phyloP scores from a whole-genome alignment of 139 green algal species.

The Chlamydomonas asymmetrica region DNA sequence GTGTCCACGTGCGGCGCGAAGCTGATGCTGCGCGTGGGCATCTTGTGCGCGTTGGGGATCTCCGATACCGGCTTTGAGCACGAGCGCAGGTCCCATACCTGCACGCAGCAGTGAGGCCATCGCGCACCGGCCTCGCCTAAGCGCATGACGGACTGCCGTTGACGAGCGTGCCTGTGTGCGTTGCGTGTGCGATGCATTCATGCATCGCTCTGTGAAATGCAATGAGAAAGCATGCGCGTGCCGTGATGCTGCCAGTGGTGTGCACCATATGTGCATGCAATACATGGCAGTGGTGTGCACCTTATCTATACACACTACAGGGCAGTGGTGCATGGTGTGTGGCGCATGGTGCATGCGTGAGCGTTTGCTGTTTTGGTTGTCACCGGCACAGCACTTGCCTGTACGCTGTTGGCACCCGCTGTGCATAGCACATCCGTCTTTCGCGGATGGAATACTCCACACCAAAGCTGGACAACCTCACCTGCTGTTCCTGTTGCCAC shows the following conservation, averaged over 20 bases:
- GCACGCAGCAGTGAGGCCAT: no score
- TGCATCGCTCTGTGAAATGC: no score
- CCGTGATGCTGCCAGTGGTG: background rate
- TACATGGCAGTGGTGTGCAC: background rate
- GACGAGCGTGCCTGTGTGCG: no score
- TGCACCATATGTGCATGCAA: background rate
- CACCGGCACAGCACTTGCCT: constrained; percentile 25
- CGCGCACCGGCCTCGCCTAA: no score
- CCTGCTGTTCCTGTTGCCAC: constrained; percentile 23
- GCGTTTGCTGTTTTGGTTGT: no score
- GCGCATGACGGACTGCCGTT: no score
- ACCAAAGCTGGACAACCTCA: constrained; percentile 64
- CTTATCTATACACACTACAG: no score
- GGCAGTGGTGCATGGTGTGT: no score
- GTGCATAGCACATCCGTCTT: constrained; percentile 48
- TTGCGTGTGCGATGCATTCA: no score
- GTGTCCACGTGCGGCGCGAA: constrained; percentile 60
- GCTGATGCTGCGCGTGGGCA: constrained; percentile 73
- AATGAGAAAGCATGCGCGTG: no score
- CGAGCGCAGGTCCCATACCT: constrained; percentile 69
- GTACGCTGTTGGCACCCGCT: constrained; percentile 57
- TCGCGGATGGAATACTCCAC: constrained; percentile 54
- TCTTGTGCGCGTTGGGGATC: constrained; percentile 56
- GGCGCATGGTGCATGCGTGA: no score
- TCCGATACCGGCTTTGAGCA: constrained; percentile 38